phyloP scores from a whole-genome alignment of 345 rosid species.

The Pelargonium nanum region DNA sequence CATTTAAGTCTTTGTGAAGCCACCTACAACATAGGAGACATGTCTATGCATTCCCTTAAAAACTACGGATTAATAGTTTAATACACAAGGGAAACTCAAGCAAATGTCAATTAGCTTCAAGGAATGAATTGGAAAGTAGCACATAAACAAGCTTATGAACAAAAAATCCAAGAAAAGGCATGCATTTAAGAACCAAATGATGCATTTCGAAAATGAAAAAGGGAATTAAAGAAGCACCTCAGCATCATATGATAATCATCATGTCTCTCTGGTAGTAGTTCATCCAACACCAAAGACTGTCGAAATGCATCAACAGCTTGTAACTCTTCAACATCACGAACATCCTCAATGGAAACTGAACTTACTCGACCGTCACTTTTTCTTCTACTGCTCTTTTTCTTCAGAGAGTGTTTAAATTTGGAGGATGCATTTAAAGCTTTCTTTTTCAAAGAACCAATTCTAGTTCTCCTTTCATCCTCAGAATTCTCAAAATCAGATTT shows the following conservation, averaged over 20 bases:
- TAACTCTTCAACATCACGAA: conserved; percentile 80
- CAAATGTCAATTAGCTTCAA: not conserved
- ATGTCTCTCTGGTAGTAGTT: conserved; percentile 55
- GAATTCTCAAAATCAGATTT: conserved; percentile 95
- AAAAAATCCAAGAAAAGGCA: not conserved
- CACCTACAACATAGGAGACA: no score
- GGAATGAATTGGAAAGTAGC: no score
- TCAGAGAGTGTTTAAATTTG: conserved; percentile 81
- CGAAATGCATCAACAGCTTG: conserved; percentile 83
- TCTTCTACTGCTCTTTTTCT: conserved; percentile 72
- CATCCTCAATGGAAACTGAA: conserved; percentile 97
- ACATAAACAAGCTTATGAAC: no score
- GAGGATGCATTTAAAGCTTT: conserved; percentile 88
- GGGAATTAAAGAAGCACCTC: conserved; percentile 28
- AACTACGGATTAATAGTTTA: not conserved
- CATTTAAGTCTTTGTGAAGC: no score
- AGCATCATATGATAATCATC: conserved; percentile 97
- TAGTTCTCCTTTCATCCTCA: conserved; percentile 93
- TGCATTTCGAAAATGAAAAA: not conserved
- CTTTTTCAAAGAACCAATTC: conserved; percentile 87
- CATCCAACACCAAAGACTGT: conserved; percentile 80
- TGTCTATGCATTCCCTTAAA: not conserved
- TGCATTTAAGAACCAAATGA: not conserved
- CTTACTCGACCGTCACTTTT: conserved; percentile 82
- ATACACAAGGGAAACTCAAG: not conserved